Evolutionary conservation across 768 basidiomycete genomes (phyloP), one percentile per base, ranked within the genome.

Genomic region (Nevesoporus exiguus): DNA sequence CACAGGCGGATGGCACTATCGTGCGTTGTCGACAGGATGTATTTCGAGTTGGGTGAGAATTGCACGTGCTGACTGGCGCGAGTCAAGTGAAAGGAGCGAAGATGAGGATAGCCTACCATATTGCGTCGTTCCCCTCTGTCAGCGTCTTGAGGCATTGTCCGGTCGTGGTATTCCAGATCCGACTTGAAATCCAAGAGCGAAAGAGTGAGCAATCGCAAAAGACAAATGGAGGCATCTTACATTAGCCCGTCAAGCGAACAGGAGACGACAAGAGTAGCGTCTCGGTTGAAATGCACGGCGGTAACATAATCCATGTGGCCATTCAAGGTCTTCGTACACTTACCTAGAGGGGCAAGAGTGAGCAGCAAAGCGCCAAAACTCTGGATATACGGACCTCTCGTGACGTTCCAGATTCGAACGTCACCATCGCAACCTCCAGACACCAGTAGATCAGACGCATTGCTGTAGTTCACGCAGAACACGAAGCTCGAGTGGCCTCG

Each of bases 141-240:
- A 99, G 80, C 0, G 96, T 98, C 72, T 97, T 98, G 27, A 99
- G 80, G 71, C 96, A 99, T 65, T 98, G 94, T 0, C 94, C 95
- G 19, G 90, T 86, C 19, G 83, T 80, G 0, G 90, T 87, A 59
- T 93, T 92, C 96, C 96, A 99, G 69, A 99, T 88, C 27, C 96
- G 95, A 63, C 96, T 98, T 64, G 7, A 21, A 37, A n/a, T n/a
- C n/a, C n/a, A n/a, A n/a, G n/a, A n/a, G 41, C 15, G 3, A 3
- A n/a, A 21, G 17, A 29, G 11, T 27, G 51, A 45, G 53, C 47
- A 29, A 58, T 25, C 37, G 24, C 45, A 37, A 31, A 39, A 39
- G 52, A 24, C 37, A 43, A 54, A 33, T 13, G 14, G n/a, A 21
- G 33, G 61, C 62, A 90, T 21, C 56, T 65, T 66, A 97, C 96